Conservation (phyloP, 306 rosid species). For the Purshia tridentata region DNA sequence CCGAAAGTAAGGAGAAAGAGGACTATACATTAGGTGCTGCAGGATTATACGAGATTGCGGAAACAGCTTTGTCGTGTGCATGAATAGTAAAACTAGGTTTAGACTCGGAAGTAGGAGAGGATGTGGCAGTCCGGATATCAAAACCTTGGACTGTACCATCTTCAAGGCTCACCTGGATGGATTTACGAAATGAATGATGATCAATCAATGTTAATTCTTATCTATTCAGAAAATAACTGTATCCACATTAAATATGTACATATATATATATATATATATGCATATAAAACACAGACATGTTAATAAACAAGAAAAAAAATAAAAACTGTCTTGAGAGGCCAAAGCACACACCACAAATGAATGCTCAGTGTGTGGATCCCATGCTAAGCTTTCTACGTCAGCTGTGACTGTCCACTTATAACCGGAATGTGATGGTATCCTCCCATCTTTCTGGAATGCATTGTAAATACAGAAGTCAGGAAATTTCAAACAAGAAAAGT, state of each 20-base stretch:
- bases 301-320: not conserved
- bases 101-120: conserved; percentile 47
- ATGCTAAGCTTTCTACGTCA: conserved; percentile 92
- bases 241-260: not conserved
- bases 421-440: conserved; percentile 79
- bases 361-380: conserved; percentile 90
- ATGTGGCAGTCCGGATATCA: conserved; percentile 68
- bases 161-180: conserved; percentile 82
- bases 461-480: conserved; percentile 6
- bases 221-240: conserved; percentile 7
- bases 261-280: not conserved
- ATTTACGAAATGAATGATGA: conserved; percentile 18
- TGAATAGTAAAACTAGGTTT: conserved; percentile 78
- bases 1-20: not conserved
- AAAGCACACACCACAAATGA: conserved; percentile 69
- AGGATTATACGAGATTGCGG: conserved; percentile 69
- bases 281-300: not conserved
- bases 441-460: conserved; percentile 77
- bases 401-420: conserved; percentile 72
- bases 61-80: conserved; percentile 83
- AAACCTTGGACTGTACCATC: conserved; percentile 81
- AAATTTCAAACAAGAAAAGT: conserved; percentile 16
- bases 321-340: conserved; percentile 12
- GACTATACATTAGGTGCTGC: conserved; percentile 67
- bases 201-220: conserved; percentile 6